Conservation (phyloP, 2,329 filamentous ascomycete genomes). For the Parafenestella ontariensis region DNA sequence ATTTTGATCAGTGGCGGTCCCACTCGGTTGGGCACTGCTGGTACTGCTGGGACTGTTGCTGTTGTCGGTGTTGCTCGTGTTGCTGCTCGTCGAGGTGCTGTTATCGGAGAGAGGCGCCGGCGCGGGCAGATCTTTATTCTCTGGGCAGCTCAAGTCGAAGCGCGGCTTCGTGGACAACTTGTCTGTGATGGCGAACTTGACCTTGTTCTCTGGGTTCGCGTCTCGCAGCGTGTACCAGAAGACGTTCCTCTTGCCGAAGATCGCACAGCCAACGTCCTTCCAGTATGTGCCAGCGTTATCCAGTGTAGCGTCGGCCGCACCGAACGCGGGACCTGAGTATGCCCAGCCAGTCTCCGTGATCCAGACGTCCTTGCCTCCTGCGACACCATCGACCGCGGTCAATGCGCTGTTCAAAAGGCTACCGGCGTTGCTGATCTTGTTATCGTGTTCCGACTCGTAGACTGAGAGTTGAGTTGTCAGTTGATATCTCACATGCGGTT, state of each 20-base stretch:
- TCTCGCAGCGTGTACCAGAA: conserved; percentile 48
- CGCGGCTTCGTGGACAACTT: conserved; percentile 60
- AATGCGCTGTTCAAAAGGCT: conserved; percentile 40
- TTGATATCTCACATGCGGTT: too few relatives aligned
- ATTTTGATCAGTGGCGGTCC: too few relatives aligned
- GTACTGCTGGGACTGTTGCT: not conserved
- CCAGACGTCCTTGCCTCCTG: conserved; percentile 45
- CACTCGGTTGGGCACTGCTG: not conserved
- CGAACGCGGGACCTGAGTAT: conserved; percentile 38
- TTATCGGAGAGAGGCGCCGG: conserved; percentile 24
- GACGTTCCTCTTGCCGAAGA: conserved; percentile 42
- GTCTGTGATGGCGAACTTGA: conserved; percentile 65
- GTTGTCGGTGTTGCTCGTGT: conserved; percentile 6
- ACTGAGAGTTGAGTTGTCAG: too few relatives aligned
- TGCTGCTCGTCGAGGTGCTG: conserved; percentile 17
- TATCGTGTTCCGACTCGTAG: conserved; percentile 44
- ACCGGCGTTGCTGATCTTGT: conserved; percentile 52
- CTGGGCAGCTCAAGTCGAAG: conserved; percentile 62
- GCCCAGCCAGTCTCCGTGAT: conserved; percentile 51
- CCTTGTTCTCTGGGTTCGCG: conserved; percentile 63
- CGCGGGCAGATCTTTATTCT: conserved; percentile 20
- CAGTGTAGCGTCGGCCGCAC: conserved; percentile 34
- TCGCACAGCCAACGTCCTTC: conserved; percentile 42
- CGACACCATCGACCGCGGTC: conserved; percentile 37
- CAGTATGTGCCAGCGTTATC: conserved; percentile 44